phyloP scores from a whole-genome alignment of 2,329 filamentous ascomycete genomes.

The Penicillium brevicompactum region DNA sequence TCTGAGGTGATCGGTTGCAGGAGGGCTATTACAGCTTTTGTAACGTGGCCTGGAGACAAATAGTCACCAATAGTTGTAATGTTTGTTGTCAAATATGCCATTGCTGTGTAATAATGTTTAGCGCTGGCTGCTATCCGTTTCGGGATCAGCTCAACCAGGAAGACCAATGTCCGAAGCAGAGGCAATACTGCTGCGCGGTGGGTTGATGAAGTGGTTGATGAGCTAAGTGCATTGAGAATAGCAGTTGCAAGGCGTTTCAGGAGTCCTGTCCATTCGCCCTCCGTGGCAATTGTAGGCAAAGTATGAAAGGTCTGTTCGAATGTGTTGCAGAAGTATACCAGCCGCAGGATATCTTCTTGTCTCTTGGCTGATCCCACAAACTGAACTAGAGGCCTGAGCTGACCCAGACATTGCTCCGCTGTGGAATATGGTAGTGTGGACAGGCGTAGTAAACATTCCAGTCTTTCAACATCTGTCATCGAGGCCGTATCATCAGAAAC shows the following conservation, averaged over 20 bases:
- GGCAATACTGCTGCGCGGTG: conserved; percentile 25
- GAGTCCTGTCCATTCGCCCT: conserved; percentile 44
- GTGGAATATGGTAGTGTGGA: conserved; percentile 36
- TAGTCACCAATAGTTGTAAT: conserved; percentile 19
- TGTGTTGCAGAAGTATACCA: conserved; percentile 47
- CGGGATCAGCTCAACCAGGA: conserved; percentile 42
- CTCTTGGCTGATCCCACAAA: conserved; percentile 59
- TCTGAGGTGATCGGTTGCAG: conserved; percentile 47
- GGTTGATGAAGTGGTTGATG: conserved; percentile 13
- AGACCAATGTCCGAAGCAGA: conserved; percentile 38
- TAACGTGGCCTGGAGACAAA: conserved; percentile 32
- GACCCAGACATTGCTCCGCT: conserved; percentile 46
- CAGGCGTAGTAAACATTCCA: conserved; percentile 28
- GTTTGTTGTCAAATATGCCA: conserved; percentile 39
- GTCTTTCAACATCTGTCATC: conserved; percentile 3
- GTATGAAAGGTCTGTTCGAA: conserved; percentile 43
- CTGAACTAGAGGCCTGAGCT: conserved; percentile 68
- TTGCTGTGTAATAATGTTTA: conserved; percentile 41
- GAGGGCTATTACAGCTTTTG: conserved; percentile 43
- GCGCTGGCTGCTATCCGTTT: conserved; percentile 43
- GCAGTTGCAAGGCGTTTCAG: conserved; percentile 41
- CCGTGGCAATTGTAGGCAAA: conserved; percentile 39
- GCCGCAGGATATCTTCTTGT: conserved; percentile 40
- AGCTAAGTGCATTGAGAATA: conserved; percentile 37
- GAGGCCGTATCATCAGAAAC: background rate